Conservation (phyloP, 495 filamentous ascomycete species). For the Talaromyces nanjingensis region DNA sequence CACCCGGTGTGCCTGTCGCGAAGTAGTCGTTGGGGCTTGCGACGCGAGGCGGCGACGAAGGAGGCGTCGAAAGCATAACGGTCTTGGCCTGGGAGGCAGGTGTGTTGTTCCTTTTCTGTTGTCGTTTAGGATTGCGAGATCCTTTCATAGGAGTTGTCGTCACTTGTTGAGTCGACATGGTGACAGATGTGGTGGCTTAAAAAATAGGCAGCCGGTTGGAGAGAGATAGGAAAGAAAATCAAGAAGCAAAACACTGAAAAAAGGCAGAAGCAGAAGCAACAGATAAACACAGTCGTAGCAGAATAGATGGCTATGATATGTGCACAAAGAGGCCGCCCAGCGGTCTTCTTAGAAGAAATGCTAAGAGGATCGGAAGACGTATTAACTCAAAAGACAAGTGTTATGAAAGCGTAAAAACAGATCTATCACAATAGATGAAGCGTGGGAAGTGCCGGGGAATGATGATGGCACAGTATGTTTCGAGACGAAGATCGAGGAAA, state of each 20-base stretch:
- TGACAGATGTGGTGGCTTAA: slow-evolving; percentile 31
- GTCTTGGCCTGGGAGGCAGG: slow-evolving; percentile 24
- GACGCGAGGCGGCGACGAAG: slow-evolving; percentile 35
- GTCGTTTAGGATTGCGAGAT: slow-evolving; percentile 29
- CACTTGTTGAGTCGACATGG: slow-evolving; percentile 37
- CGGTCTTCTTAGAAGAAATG: slow-evolving; percentile 1
- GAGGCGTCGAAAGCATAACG: slow-evolving; percentile 31
- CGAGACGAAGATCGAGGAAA: not conserved
- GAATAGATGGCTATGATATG: slow-evolving; percentile 9
- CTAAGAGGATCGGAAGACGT: slow-evolving; percentile 5
- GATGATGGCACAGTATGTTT: not conserved
- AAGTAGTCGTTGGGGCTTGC: slow-evolving; percentile 27
- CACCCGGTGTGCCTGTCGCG: slow-evolving; percentile 24
- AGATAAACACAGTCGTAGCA: slow-evolving; percentile 14
- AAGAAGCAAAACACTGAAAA: slow-evolving; percentile 10
- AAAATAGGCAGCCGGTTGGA: slow-evolving; percentile 39
- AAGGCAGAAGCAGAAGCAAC: slow-evolving; percentile 1
- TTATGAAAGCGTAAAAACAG: not conserved
- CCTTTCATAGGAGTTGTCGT: slow-evolving; percentile 34
- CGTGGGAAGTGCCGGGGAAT: not conserved
- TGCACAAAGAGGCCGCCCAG: slow-evolving; percentile 7
- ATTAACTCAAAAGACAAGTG: not conserved
- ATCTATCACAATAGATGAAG: not conserved
- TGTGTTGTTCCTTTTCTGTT: slow-evolving; percentile 29
- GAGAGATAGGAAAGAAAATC: slow-evolving; percentile 13